Conservation (phyloP, 345 rosid species). For the Cardamine chenopodiifolia region DNA sequence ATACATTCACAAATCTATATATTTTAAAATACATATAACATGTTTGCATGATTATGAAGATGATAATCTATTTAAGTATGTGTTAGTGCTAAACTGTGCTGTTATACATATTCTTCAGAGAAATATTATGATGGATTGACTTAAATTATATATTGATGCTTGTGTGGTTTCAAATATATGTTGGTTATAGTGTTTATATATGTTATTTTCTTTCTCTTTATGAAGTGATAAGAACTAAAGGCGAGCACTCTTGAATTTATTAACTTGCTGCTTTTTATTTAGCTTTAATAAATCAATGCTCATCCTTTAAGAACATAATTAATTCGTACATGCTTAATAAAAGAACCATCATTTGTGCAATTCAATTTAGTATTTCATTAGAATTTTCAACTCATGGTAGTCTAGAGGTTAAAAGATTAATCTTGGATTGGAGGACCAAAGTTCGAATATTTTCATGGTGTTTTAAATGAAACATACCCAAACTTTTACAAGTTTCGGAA, state of each 20-base stretch:
- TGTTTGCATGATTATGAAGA: neutral
- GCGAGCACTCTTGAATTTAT: slow-evolving; percentile 17
- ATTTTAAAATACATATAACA: too few relatives aligned
- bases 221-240: slow-evolving; percentile 16
- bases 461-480: neutral
- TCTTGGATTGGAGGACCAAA: neutral
- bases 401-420: neutral
- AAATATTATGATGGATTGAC: slow-evolving; percentile 12
- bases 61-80: slow-evolving; percentile 16
- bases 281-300: neutral
- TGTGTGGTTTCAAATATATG: slow-evolving; percentile 25
- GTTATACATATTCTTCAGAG: slow-evolving; percentile 14
- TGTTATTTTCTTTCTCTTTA: neutral
- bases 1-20: neutral
- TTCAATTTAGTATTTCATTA: neutral
- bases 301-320: neutral
- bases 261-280: slow-evolving; percentile 5
- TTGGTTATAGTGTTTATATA: neutral
- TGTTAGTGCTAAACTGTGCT: slow-evolving; percentile 33
- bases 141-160: slow-evolving; percentile 19
- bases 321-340: neutral
- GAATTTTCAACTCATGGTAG: neutral
- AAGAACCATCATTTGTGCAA: neutral
- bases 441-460: too few relatives aligned
- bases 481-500: neutral